Evolutionary conservation across 192 early-diverging fungal genomes (phyloP), one percentile per base, ranked within the genome.

Genomic region (Podila verticillata): DNA sequence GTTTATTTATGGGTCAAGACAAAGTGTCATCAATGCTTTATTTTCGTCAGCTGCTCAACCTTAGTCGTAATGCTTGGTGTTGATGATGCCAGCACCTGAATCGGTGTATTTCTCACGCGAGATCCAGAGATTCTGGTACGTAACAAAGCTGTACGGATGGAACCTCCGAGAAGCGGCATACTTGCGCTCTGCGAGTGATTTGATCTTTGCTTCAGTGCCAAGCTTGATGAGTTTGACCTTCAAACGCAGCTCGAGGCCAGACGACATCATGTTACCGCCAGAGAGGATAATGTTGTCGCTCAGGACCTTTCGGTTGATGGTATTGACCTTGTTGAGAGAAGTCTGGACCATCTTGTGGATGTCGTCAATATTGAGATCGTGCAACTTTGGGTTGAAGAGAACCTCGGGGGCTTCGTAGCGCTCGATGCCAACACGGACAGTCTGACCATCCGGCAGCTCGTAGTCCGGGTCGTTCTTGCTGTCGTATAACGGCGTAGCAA

Each of bases 81-180:
- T 96, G 72, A 98, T 96, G 78, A 98, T 98, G 48, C 93, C 93
- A 48, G 97, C 95, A 81, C 97, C 97, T 73, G 91, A 92, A 87
- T 99, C 97, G 89, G 96, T 95, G 90, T 97, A 97, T 87, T 98
- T 96, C 89, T 96, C 94, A 92, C 95, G 96, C 48, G 95, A 94
- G 85, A 97, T 93, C 96, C 96, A 99, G 96, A 96, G 95, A 84
- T 96, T 92, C 88, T 98, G 96, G 95, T 98, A 99, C 81, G 96
- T 96, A 57, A 96, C 66, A 97, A 92, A 48, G 97, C 96, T 66
- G 96, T 95, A 35, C 97, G 88, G 66, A 98, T 97, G 68, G 96
- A 97, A 65, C 97, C 97, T 88, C 97, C 97, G 83, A 98, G 96
- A 98, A 87, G 94, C 96, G 66, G 97, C 97, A 92, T 96, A 97